phyloP scores from a whole-genome alignment of 148 eudicot genomes.

The Agrostemma githago region DNA sequence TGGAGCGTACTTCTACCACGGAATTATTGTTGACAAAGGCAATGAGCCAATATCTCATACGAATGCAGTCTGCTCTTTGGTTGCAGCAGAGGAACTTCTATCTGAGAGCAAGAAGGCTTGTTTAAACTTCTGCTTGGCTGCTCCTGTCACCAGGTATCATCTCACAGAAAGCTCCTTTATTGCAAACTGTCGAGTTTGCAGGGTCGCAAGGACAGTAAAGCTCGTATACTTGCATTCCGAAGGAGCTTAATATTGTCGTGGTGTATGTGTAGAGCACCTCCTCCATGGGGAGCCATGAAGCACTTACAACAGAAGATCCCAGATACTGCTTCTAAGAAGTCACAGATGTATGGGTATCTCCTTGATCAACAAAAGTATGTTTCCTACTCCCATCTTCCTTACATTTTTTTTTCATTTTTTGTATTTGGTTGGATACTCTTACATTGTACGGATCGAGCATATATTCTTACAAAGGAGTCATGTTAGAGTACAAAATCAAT shows the following conservation, averaged over 20 bases:
- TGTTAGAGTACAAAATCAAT: too few species aligned
- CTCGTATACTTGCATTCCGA: neutral
- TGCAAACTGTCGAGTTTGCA: neutral
- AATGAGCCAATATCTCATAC: conserved; percentile 60
- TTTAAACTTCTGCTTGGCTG: conserved; percentile 70
- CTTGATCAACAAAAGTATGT: conserved; percentile 81
- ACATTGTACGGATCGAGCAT: too few species aligned
- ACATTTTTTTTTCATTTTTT: neutral
- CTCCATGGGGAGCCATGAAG: conserved; percentile 83
- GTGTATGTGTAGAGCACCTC: conserved; percentile 52
- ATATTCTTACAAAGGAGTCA: too few species aligned
- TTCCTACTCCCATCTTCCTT: neutral
- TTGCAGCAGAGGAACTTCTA: conserved; percentile 73
- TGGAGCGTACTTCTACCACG: conserved; percentile 92
- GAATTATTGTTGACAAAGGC: conserved; percentile 74
- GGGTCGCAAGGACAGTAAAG: neutral
- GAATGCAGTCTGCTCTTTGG: conserved; percentile 61
- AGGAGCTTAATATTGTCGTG: neutral
- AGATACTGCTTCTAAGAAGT: conserved; percentile 67
- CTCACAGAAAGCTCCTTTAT: neutral
- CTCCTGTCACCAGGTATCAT: conserved; percentile 70
- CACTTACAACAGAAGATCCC: conserved; percentile 69
- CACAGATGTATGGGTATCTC: conserved; percentile 67
- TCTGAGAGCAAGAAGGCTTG: conserved; percentile 77
- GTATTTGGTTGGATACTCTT: neutral